Base-by-base conservation (phyloP, 208 protist species). In the Porcisia hertigi region DNA sequence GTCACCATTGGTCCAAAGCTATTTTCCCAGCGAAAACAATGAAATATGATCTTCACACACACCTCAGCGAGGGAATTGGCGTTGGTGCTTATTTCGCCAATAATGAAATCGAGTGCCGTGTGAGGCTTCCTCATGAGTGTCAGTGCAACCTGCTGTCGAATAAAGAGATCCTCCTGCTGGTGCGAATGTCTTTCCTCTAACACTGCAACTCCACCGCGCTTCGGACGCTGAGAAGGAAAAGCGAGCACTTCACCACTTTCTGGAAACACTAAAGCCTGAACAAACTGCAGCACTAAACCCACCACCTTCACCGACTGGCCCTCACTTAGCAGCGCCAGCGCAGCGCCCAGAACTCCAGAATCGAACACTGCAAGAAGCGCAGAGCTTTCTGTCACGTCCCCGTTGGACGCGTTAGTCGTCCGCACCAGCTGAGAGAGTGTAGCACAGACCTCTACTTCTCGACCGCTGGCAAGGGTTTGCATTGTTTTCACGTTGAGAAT, bases 1-100 rank as follows among this genome's bases (percentile, higher is more conserved):
- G 83, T 86, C 59, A 97, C 76, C n/a, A 82, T 83, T n/a, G 88
- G 67, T 23, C 88, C 93, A 86, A 97, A 97, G 63, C 82, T 88
- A 77, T 82, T 88, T 81, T 94, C 90, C 90, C 91, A 97, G 18
- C 86, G 86, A 41, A 90, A 83, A 76, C 91, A 97, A 75, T 94
- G 85, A 76, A 92, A 93, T 55, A 97, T 73, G 70, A 97, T 89
- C 70, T 92, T 93, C 47, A 97, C 82, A 73, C 88, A 94, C 23
- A 81, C 69, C 58, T 92, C 89, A 6, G 86, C 73, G 23, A 83
- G 72, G 71, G 69, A 58, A 60, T 81, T 45, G 5, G 57, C 49
- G 59, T 92, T 86, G 49, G 84, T 86, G 63, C 80, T 88, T 25
- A 93, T 81, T 78, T 93, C 91, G n/a, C 69, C 59, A 3, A 94